Conservation (phyloP, 1,139 yeast species). For the Sugiyamaella neomexicana region DNA sequence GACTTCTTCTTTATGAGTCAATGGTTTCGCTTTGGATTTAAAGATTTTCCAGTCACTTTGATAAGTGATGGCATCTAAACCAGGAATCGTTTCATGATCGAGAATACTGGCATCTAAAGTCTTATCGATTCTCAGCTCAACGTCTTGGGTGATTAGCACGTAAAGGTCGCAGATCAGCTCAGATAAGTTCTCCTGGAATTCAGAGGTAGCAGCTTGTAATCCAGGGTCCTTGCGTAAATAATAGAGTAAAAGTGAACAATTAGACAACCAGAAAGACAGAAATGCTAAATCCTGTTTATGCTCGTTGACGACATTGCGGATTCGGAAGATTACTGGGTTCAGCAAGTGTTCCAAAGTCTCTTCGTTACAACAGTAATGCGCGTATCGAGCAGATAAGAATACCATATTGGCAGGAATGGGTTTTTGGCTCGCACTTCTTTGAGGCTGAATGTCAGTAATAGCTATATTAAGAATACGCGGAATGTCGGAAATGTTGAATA, state of each 20-base stretch:
- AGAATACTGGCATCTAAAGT: slow-evolving; percentile 43
- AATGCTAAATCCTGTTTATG: slow-evolving; percentile 44
- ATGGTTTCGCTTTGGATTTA: slow-evolving; percentile 34
- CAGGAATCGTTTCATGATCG: slow-evolving; percentile 48
- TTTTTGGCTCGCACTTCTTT: slow-evolving; percentile 41
- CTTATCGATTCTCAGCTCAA: slow-evolving; percentile 42
- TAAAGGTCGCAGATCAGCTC: slow-evolving; percentile 41
- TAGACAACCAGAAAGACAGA: slow-evolving; percentile 47
- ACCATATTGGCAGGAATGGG: slow-evolving; percentile 48
- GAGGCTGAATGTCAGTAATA: slow-evolving; percentile 42
- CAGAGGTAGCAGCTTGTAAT: slow-evolving; percentile 35
- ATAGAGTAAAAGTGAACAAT: slow-evolving; percentile 42
- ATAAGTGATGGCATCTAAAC: slow-evolving; percentile 43
- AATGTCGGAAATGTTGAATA: slow-evolving; percentile 41
- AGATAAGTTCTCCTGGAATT: slow-evolving; percentile 39
- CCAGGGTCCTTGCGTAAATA: slow-evolving; percentile 44
- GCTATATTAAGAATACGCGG: slow-evolving; percentile 43
- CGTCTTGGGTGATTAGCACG: slow-evolving; percentile 41
- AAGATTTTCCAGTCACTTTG: slow-evolving; percentile 48
- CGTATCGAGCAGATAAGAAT: slow-evolving; percentile 45
- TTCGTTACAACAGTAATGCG: slow-evolving; percentile 41
- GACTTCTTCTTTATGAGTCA: slow-evolving; percentile 53
- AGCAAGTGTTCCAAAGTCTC: slow-evolving; percentile 41
- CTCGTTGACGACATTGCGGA: slow-evolving; percentile 37
- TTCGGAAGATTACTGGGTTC: slow-evolving; percentile 40